Base-by-base conservation (phyloP, 2,329 filamentous ascomycete species). In the Macrophomina pseudophaseolina region DNA sequence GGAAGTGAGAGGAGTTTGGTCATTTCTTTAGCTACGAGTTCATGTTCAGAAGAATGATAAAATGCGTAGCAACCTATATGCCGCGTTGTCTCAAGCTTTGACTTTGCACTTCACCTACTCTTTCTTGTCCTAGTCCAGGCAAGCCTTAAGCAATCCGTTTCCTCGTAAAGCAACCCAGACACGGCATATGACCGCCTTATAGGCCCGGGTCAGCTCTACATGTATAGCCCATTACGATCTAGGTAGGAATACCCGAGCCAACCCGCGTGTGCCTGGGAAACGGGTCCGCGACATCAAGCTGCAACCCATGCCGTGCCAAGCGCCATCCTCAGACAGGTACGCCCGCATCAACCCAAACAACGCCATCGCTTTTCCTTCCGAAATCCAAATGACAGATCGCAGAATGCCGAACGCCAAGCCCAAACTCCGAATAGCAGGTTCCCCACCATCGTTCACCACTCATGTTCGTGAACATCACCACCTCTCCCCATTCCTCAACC, bases 401-500 rank as follows among this genome's bases (percentile, higher is more conserved):
- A 32, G 38, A 33, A 35, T 48, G 14, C 32, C 28, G 48, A 65
- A 65, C 62, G n/a, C 62, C 62, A n/a, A 23, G 32, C 3, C 6
- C 18, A 5, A 46, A 7, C 32, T 16, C 28, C 5, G 30, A 62
- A 49, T 51, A n/a, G 5, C 23, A 23, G 23, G 3, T 12, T 16
- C n/a, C 5, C n/a, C 23, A n/a, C 14, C 56, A 30, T 9, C 38
- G 2, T 23, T 6, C 9, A 16, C 16, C n/a, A 11, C 23, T 23
- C 23, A 23, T 23, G 2, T 23, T 23, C 23, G 23, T 23, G 23
- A 1, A 23, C 23, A 1, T 23, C 48, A n/a, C 23, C 46, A 18
- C 18, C 64, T 28, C 9, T 42, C 35, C 38, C 16, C 23, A 33
- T 44, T 28, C 35, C 52, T 89, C 84, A 90, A 77, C 88, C 88